These are phyloP conservation scores for Pleurotus cornucopiae DNA, from an alignment of 768 basidiomycete genomes.

Conservation along the genomic window DNA sequence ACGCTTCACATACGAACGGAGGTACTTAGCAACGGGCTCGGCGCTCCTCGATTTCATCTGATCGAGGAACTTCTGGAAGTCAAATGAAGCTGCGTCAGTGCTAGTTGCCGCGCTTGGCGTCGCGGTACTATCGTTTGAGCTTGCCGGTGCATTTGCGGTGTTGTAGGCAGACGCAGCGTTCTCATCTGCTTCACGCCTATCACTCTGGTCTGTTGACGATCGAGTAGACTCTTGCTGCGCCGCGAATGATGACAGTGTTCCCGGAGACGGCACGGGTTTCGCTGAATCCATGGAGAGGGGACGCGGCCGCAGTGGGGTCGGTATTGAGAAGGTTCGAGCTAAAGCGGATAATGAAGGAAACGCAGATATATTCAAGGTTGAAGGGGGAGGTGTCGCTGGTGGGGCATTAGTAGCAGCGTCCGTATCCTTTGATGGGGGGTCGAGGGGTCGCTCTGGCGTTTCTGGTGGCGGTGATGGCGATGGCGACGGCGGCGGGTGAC, in stretches of 20 bases:
- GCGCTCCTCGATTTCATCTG: slow-evolving; percentile 88
- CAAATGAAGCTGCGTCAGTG: slow-evolving; percentile 51
- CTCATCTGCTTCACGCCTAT: neutral
- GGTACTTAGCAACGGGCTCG: slow-evolving; percentile 91
- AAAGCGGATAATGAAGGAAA: slow-evolving; percentile 66
- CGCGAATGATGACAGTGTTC: slow-evolving; percentile 51
- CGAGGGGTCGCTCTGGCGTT: slow-evolving; percentile 19
- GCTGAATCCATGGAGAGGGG: slow-evolving; percentile 62
- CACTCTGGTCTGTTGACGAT: slow-evolving; percentile 1
- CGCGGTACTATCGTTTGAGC: slow-evolving; percentile 8
- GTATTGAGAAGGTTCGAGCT: slow-evolving; percentile 61
- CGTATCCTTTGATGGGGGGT: slow-evolving; percentile 31
- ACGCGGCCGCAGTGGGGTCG: slow-evolving; percentile 41
- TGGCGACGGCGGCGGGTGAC: slow-evolving; percentile 51
- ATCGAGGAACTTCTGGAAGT: slow-evolving; percentile 92
- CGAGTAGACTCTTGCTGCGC: slow-evolving; percentile 36
- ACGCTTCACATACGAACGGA: slow-evolving; percentile 74
- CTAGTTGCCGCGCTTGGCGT: slow-evolving; percentile 17
- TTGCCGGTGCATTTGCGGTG: slow-evolving; percentile 2
- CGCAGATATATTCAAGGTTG: slow-evolving; percentile 29
- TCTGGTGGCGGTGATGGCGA: slow-evolving; percentile 27
- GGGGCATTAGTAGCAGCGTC: slow-evolving; percentile 19
- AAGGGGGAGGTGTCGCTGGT: slow-evolving; percentile 18
- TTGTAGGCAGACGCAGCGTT: neutral
- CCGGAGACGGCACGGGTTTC: slow-evolving; percentile 51